Percentiles rank a stretch among this genome's conserved stretches.
Conservation (phyloP, 148 eudicot genomes). For the Rhododendron vialii region DNA sequence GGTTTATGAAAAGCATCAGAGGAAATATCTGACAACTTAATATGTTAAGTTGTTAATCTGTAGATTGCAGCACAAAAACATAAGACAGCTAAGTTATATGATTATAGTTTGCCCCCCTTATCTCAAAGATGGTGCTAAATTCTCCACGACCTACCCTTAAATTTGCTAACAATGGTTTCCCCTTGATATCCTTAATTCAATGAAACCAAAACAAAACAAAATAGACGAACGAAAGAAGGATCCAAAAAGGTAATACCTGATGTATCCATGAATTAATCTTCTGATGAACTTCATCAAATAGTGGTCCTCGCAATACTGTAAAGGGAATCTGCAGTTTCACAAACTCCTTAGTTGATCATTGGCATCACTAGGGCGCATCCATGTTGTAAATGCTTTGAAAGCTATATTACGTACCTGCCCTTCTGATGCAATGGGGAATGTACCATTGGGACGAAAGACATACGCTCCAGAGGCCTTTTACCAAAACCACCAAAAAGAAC, state of each 20-base stretch:
- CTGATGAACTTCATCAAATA: conserved; percentile 92
- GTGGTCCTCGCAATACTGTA: conserved; percentile 69
- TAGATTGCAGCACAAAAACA: neutral
- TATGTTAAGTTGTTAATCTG: neutral
- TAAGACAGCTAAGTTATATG: neutral
- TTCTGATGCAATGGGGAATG: conserved; percentile 38
- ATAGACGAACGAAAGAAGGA: neutral
- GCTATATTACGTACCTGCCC: conserved; percentile 37
- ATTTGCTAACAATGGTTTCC: neutral
- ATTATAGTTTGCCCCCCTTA: neutral
- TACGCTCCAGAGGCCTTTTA: conserved; percentile 91
- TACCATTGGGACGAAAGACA: conserved; percentile 82
- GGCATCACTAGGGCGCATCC: neutral
- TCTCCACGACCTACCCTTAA: conserved; percentile 1
- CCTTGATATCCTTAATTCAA: neutral
- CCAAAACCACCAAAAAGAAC: conserved; percentile 3
- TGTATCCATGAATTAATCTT: conserved; percentile 72
- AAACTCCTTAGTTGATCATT: conserved; percentile 1
- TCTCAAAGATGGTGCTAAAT: neutral
- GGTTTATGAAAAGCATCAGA: neutral
- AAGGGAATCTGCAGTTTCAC: conserved; percentile 44
- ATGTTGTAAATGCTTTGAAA: neutral
- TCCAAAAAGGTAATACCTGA: conserved; percentile 53
- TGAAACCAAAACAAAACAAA: neutral
- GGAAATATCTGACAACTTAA: neutral